Evolutionary conservation across 805 yeast genomes (phyloP), one percentile per base, ranked within the genome.

Genomic region (Sugiyamaella americana): DNA sequence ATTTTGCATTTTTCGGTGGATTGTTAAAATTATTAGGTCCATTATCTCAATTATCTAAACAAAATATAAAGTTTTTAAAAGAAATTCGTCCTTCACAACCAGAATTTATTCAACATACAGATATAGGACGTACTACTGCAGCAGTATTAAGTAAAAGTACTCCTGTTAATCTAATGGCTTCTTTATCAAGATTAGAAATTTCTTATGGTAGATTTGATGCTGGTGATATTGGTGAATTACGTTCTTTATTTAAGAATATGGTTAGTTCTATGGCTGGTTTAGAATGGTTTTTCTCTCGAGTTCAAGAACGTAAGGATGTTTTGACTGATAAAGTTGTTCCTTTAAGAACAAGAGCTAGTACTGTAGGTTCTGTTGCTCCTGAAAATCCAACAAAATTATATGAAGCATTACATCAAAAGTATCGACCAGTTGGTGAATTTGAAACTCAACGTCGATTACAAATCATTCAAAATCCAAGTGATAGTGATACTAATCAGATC

Each of bases 141-240:
- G 13, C 20, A n/a, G 36, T 45, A 16, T 37, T 40, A 11, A 18
- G 13, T 55, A 58, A 10, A 50, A 50, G 38, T 49, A 48, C 20
- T 43, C 54, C 3, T 24, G 45, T 2, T 11, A 42, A 45, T 40
- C 5, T 45, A 36, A 45, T 26, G 36, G 44, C 48, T 3, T 39
- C 45, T 18, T n/a, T 45, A 17, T 24, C 44, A n/a, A 23, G 34
- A 11, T 37, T 56, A 8, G 65, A 63, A 39, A 38, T 55, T 3
- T 48, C 59, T 6, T 57, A 51, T 18, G 56, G 63, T 1, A 51
- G 64, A 6, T 42, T 59, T 3, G 61, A 55, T 23, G 42, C 49
- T 8, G 54, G 55, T 1, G 64, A 58, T 37, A 37, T 56, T 22
- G 56, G 53, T 5, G 65, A 61, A 34, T 46, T 59, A 17, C 40